Percentiles rank a stretch among this genome's conserved stretches.
Evolutionary conservation across 768 basidiomycete species (phyloP).

Genomic region (Tephrocybe sp.): DNA sequence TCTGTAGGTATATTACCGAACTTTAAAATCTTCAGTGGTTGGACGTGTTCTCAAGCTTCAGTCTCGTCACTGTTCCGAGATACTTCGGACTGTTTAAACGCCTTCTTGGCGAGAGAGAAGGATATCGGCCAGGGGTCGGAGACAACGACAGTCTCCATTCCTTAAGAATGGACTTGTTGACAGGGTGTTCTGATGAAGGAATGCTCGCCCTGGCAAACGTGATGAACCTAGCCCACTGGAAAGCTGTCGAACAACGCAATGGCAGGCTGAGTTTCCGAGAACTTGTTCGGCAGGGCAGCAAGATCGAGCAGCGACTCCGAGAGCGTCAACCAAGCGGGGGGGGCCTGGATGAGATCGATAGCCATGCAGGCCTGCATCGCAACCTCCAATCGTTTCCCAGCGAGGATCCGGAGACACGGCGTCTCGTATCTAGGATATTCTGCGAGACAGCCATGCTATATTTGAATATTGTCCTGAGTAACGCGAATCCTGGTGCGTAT

Average conservation of each 20-base stretch:
- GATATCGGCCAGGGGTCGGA: conserved; percentile 41
- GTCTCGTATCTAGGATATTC: conserved; percentile 53
- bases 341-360: conserved; percentile 29
- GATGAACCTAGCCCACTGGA: conserved; percentile 75
- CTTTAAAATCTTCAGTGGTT: conserved; percentile 53
- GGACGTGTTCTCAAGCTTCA: conserved; percentile 71
- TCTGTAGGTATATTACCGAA: conserved; percentile 13
- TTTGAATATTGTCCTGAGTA: conserved; percentile 69
- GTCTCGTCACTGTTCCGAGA: conserved; percentile 57
- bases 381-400: conserved; percentile 34
- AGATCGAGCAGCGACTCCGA: conserved; percentile 64
- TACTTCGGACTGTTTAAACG: conserved; percentile 65
- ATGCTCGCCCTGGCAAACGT: conserved; percentile 74
- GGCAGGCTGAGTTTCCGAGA: conserved; percentile 72
- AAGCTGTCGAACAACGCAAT: conserved; percentile 56
- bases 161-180: conserved; percentile 63
- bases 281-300: conserved; percentile 68
- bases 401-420: conserved; percentile 49
- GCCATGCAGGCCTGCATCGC: conserved; percentile 38
- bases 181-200: conserved; percentile 78
- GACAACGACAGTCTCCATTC: conserved; percentile 33
- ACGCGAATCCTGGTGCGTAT: conserved; percentile 62
- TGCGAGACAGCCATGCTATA: conserved; percentile 65
- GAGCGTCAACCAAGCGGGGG: conserved; percentile 34
- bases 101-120: conserved; percentile 52